A percentile compares a stretch with the other conserved stretches of the same genome.
Evolutionary conservation across 2,329 filamentous ascomycete species (phyloP).

Genomic region (Calonectria leucothoes): DNA sequence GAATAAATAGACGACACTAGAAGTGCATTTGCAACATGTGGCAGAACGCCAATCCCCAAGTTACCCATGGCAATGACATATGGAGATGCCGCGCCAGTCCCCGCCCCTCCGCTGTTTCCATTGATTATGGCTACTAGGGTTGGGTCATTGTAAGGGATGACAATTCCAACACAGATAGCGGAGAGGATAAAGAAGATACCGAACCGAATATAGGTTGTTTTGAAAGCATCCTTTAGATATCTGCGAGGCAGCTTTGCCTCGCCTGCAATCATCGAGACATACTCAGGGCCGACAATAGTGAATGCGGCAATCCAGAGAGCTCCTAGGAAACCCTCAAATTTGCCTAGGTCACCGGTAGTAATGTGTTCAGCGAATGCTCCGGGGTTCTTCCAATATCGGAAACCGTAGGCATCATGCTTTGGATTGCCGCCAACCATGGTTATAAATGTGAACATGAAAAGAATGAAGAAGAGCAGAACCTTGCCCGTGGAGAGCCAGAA

Average conservation of each 20-base stretch:
- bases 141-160: background rate
- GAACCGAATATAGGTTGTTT: background rate
- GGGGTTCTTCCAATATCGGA: background rate
- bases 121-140: background rate
- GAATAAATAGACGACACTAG: conserved; percentile 52
- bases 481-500: conserved; percentile 3
- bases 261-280: background rate
- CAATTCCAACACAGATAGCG: background rate
- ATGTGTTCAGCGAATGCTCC: background rate
- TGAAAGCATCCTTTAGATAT: background rate
- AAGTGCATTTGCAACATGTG: conserved; percentile 65
- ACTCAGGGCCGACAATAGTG: background rate
- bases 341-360: background rate
- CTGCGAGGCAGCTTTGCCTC: background rate
- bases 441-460: conserved; percentile 6
- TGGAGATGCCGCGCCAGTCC: conserved; percentile 64
- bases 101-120: background rate
- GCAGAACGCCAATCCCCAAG: conserved; percentile 60
- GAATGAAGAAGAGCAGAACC: background rate
- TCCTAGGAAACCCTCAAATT: background rate
- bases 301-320: background rate
- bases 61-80: no score
- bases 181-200: background rate
- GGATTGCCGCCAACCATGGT: conserved; percentile 6
- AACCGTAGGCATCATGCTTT: background rate